These are phyloP conservation scores for Penicillium turbatum DNA, from an alignment of 495 filamentous ascomycete species.

Conservation along the genomic window DNA sequence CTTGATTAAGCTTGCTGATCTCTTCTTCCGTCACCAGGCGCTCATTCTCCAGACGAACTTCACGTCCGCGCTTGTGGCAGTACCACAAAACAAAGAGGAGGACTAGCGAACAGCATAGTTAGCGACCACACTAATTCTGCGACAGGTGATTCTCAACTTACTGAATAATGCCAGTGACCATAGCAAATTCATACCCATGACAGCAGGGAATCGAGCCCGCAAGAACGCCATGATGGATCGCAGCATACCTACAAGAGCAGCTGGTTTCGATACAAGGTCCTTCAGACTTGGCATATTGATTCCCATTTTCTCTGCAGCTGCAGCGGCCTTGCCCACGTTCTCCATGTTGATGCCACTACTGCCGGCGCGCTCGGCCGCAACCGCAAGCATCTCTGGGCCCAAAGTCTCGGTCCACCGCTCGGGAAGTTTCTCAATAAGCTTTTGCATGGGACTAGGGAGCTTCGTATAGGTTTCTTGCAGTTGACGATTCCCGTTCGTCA, in stretches of 20 bases:
- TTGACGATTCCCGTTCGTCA: slow-evolving; percentile 73
- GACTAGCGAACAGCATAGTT: slow-evolving; percentile 44
- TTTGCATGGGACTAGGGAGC: slow-evolving; percentile 79
- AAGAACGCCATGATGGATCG: slow-evolving; percentile 82
- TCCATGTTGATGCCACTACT: slow-evolving; percentile 60
- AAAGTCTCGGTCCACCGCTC: slow-evolving; percentile 70
- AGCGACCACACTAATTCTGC: not conserved
- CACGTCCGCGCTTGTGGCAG: slow-evolving; percentile 87
- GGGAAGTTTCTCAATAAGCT: slow-evolving; percentile 79
- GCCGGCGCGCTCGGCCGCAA: slow-evolving; percentile 63
- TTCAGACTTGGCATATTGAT: slow-evolving; percentile 60
- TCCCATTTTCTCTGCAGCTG: slow-evolving; percentile 48
- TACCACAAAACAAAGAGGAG: slow-evolving; percentile 94
- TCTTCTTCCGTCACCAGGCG: slow-evolving; percentile 49
- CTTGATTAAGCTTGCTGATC: slow-evolving; percentile 41
- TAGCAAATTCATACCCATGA: slow-evolving; percentile 78
- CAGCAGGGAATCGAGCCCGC: slow-evolving; percentile 76
- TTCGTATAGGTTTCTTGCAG: slow-evolving; percentile 71
- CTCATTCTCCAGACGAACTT: slow-evolving; percentile 74
- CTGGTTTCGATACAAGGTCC: slow-evolving; percentile 80
- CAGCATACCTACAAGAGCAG: slow-evolving; percentile 75
- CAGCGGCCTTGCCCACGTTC: slow-evolving; percentile 45
- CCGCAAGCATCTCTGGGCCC: slow-evolving; percentile 76
- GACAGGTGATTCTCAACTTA: slow-evolving; percentile 40
- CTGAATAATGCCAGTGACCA: slow-evolving; percentile 80